Base-by-base conservation (phyloP, 345 rosid genomes). In the Raphanus raphanistrum region DNA sequence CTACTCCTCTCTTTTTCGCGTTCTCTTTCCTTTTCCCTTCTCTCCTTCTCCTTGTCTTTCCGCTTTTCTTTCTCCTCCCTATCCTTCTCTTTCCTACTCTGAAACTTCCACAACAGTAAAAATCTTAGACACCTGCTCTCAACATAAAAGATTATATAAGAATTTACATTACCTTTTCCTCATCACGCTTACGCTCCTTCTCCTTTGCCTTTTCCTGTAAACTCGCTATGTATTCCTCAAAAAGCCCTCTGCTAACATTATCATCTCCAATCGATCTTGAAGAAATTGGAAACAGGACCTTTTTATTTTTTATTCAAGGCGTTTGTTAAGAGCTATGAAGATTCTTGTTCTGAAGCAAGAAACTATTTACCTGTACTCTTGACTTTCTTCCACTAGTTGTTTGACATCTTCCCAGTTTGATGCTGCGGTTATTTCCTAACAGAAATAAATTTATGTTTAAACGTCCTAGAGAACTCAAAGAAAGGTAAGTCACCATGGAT, bases 101-200 rank as follows among this genome's bases (percentile, higher is more conserved):
- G 87, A 52, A 70, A 63, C 58, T 21, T 52, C 68, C 62, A 64
- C 35, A 17, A 54, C 59, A 21, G 52, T 17, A 27, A 21, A 68
- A 45, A 15, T 25, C 52, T 84, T 65, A 17, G 68, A 54, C 55
- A 60, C 7, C 8, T 6, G n/a, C 2, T 43, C 31, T 57, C 2
- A 2, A 32, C 58, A 57, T 26, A 32, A 4, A 13, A 69, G 32
- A 59, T 27, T 21, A 21, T 2, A 36, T 0, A 65, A 16, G 28
- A 35, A 8, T 25, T 36, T 16, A 12, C 27, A 36, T 4, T 76
- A 93, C 97, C 97, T 95, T 95, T 72, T 93, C 99, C 78, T 95
- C 98, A 81, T 91, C 96, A n/a, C 96, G 90, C 72, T 85, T 93
- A 36, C 94, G 92, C 70, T 91, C 99, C 82, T 93, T 95, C 71